Evolutionary conservation across 2,329 filamentous ascomycete genomes (phyloP).

Genomic region (Stromatinia cepivora): DNA sequence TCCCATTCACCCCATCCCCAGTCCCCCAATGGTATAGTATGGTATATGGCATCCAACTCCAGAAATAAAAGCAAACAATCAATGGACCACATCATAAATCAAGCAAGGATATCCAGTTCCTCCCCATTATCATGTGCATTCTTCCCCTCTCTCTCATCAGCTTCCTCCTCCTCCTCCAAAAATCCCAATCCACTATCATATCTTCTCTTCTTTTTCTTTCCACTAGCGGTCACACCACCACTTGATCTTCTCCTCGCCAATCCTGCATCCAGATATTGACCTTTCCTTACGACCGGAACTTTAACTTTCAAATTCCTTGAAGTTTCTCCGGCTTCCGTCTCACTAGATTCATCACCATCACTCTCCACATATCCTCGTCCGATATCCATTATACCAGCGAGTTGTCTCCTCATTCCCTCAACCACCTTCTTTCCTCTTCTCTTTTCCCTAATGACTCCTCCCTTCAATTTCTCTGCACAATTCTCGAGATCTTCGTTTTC

Average conservation of each 20-base stretch:
- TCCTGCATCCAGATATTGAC: slow-evolving; percentile 32
- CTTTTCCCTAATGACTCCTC: slow-evolving; percentile 52
- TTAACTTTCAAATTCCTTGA: not conserved
- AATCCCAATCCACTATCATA: slow-evolving; percentile 58
- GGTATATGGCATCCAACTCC: slow-evolving; percentile 1
- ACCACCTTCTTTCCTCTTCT: slow-evolving; percentile 49
- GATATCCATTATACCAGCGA: slow-evolving; percentile 51
- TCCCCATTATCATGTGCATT: not conserved
- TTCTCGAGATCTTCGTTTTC: slow-evolving; percentile 34
- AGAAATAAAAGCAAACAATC: not conserved
- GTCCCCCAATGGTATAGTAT: not conserved
- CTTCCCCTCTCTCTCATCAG: not conserved
- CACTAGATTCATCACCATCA: slow-evolving; percentile 20
- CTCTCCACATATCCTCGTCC: slow-evolving; percentile 47
- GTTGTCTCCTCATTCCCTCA: slow-evolving; percentile 52
- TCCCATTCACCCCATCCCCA: not conserved
- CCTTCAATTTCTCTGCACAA: not conserved
- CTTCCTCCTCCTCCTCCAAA: slow-evolving; percentile 52
- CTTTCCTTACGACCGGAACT: slow-evolving; percentile 27
- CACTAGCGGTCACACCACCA: slow-evolving; percentile 42
- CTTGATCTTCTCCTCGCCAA: slow-evolving; percentile 32
- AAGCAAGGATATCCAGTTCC: not conserved
- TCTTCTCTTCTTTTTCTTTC: slow-evolving; percentile 44
- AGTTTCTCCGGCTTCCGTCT: slow-evolving; percentile 10
- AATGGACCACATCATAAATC: not conserved